Evolutionary conservation across 441 rosid species (phyloP), one percentile per base, ranked within the genome.

Genomic region (Pelargonium australe): DNA sequence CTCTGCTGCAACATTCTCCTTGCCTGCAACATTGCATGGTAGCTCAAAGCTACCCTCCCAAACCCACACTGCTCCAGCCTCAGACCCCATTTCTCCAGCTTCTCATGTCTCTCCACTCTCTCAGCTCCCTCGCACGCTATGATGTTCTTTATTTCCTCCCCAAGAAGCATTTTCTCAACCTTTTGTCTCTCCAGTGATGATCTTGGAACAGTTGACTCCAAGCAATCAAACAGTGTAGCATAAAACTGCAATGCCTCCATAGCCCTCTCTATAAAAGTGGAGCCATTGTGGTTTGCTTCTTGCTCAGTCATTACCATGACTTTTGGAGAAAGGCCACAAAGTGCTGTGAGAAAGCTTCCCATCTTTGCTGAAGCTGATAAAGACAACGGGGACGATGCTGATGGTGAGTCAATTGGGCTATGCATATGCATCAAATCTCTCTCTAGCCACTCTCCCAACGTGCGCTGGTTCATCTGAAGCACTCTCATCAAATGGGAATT

Each of bases 121-220:
- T 75, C 71, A 2, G 70, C 10, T 3, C 77, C 77, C 70, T 75
- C 77, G n/a, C 73, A 66, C 14, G 77, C 77, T 37, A 75, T 70
- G 44, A 75, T 67, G 67, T 70, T 75, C 68, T 75, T 75, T 49
- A 75, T 75, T 51, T 75, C 78, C 74, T 75, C 78, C 12, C 78
- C 78, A 0, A 75, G 71, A 12, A 75, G 71, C 74, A 70, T 70
- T 49, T 75, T 75, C 74, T 75, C 78, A 16, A 75, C 67, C 71
- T 71, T 70, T 63, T 70, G 78, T 23, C 78, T 67, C 44, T 75
- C 78, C 8, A 14, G 65, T 2, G 68, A 61, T 49, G 74, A 74
- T 41, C 78, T 66, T 8, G 73, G 68, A 8, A 45, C 73, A 63
- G 78, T 75, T 23, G 74, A 71, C 53, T 70, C 78, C 65, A 75